Conservation (phyloP, 139 green algal species). For the Coccomyxa sp. region DNA sequence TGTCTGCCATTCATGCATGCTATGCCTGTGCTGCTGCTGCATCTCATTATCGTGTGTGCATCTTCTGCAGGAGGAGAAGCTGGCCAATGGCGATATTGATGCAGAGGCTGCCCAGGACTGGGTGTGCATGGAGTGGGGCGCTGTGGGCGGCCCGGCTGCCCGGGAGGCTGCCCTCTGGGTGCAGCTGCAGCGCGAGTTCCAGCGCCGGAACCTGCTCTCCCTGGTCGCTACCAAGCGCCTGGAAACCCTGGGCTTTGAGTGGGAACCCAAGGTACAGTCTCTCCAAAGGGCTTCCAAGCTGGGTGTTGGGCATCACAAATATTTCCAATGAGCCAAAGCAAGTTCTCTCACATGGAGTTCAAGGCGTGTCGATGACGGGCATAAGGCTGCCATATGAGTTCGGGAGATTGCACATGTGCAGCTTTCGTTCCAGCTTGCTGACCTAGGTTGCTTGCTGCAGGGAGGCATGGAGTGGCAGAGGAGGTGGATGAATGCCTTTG, state of each 20-base stretch:
- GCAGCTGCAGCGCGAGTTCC: conserved; percentile 51
- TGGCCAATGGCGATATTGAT: neutral
- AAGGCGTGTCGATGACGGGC: no score
- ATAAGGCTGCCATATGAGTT: no score
- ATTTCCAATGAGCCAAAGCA: no score
- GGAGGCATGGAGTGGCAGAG: neutral
- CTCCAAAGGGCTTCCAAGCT: no score
- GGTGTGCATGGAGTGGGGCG: conserved; percentile 43
- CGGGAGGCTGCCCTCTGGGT: conserved; percentile 49
- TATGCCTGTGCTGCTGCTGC: neutral
- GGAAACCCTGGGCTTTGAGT: conserved; percentile 41
- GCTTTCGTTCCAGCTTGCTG: neutral
- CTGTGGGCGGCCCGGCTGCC: conserved; percentile 28
- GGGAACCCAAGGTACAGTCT: conserved; percentile 27
- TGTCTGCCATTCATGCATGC: neutral
- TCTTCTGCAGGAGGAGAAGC: neutral
- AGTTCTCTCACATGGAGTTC: no score
- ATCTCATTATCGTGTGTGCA: neutral
- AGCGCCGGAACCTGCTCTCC: conserved; percentile 31
- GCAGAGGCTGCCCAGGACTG: conserved; percentile 12
- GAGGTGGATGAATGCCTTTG: conserved; percentile 21
- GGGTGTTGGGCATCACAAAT: no score
- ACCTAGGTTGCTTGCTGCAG: neutral
- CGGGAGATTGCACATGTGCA: no score
- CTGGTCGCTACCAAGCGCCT: conserved; percentile 33